Base-by-base conservation (phyloP, 345 rosid species). In the Toxicodendron radicans region DNA sequence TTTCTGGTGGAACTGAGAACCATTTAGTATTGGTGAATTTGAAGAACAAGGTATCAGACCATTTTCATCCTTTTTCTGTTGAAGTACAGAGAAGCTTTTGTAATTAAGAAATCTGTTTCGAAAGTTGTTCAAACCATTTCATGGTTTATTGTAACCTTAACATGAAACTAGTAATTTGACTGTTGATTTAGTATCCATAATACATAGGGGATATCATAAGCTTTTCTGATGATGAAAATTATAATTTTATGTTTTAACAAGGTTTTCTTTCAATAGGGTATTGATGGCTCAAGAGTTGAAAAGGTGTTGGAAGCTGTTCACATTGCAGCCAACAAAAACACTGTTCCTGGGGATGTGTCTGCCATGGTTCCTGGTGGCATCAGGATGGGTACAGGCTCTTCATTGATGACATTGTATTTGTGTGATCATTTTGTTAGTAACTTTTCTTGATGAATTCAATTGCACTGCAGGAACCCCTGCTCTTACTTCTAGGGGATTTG, bases 321-420 rank as follows among this genome's bases (percentile, higher is more conserved):
- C 75, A 93, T 95, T 80, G 98, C 98, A 75, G 94, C 99, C 52
- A 95, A 95, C 92, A 95, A 95, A 79, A 95, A 95, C 87, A 95
- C 99, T 35, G 98, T 95, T 74, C 99, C 99, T 20, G 99, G 99
- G 75, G 99, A 95, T 79, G 99, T 95, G 78, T 95, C 99, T 75
- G 99, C 99, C 66, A 95, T 95, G 99, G 99, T 95, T 81, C 99
- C 99, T 38, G 99, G 99, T 70, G 99, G 99, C 87, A 95, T 95
- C 81, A 87, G 99, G 79, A 95, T 95, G 99, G 99, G 99, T 95
- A 86, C 75, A 68, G 73, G 48, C 64, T 76, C 60, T 58, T 76
- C 51, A 3, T 30, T 68, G 17, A 35, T 57, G 33, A 35, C 3
- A 21, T 54, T 58, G 4, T 68, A 48, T 30, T 54, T 32, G 17